Evolutionary conservation across 495 filamentous ascomycete genomes (phyloP).

Genomic region (Penicillium roqueforti): DNA sequence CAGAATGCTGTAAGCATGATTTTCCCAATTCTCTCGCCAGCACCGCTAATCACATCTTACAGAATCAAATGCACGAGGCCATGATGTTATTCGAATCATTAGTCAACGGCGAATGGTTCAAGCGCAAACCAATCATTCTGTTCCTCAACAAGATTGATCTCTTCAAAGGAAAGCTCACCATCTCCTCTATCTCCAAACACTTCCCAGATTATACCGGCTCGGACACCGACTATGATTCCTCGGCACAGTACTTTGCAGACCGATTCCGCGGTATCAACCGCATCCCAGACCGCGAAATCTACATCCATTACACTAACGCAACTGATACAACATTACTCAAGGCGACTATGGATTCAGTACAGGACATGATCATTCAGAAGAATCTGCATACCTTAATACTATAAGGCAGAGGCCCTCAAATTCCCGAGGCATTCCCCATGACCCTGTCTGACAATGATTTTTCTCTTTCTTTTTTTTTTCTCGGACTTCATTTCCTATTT

Average conservation of each 20-base stretch:
- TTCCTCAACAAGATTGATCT: conserved; percentile 99
- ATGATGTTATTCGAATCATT: conserved; percentile 98
- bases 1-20: conserved; percentile 78
- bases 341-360: conserved; percentile 94
- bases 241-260: conserved; percentile 82
- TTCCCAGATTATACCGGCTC: conserved; percentile 85
- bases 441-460: conserved; percentile 24
- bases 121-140: conserved; percentile 90
- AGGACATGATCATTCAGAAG: conserved; percentile 99
- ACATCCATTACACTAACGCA: conserved; percentile 90
- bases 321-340: conserved; percentile 94
- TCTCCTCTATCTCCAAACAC: conserved; percentile 78
- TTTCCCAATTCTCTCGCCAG: background rate
- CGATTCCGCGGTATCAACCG: conserved; percentile 85
- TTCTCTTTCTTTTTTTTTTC: conserved; percentile 11
- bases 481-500: conserved; percentile 19
- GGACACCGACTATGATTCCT: conserved; percentile 52
- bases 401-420: conserved; percentile 46
- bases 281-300: conserved; percentile 82
- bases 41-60: background rate
- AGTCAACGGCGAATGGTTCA: conserved; percentile 96
- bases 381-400: conserved; percentile 93
- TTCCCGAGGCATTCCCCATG: conserved; percentile 26
- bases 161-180: conserved; percentile 82
- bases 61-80: conserved; percentile 99